Conservation (phyloP, 2,329 filamentous ascomycete species). For the Aschersonia sp. region DNA sequence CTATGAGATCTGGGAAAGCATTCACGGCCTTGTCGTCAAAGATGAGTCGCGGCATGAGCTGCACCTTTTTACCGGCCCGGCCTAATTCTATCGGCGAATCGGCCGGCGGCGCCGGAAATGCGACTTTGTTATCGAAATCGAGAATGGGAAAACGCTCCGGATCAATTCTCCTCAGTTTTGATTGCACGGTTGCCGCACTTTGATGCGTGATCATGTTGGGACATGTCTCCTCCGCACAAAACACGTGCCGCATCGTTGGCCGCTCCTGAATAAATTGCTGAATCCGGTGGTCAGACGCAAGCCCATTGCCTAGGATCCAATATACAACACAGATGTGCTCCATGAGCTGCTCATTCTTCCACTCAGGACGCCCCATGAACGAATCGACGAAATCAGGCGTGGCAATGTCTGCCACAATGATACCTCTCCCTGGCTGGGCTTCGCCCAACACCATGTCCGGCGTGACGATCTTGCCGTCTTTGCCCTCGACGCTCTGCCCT, state of each 20-base stretch:
- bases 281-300: constrained; percentile 48
- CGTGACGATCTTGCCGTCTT: constrained; percentile 55
- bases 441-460: constrained; percentile 76
- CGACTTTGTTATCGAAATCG: constrained; percentile 39
- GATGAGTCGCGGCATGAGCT: constrained; percentile 30
- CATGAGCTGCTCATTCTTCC: constrained; percentile 50
- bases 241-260: constrained; percentile 51
- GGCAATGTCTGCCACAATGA: constrained; percentile 71
- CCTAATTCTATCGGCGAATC: constrained; percentile 20
- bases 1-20: constrained; percentile 30
- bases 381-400: constrained; percentile 52
- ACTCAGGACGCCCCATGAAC: constrained; percentile 59
- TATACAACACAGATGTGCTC: constrained; percentile 52
- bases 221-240: constrained; percentile 60
- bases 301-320: constrained; percentile 65
- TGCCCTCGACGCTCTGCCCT: constrained; percentile 48
- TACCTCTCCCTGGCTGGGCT: constrained; percentile 50
- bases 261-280: constrained; percentile 54
- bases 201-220: constrained; percentile 62
- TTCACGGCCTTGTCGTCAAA: constrained; percentile 31
- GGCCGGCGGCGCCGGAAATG: constrained; percentile 9
- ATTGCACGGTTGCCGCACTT: constrained; percentile 49
- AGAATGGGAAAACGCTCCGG: constrained; percentile 58
- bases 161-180: constrained; percentile 60
- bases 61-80: constrained; percentile 27